Evolutionary conservation across 2,329 filamentous ascomycete genomes (phyloP).

Genomic region (Phialophora verrucosa): DNA sequence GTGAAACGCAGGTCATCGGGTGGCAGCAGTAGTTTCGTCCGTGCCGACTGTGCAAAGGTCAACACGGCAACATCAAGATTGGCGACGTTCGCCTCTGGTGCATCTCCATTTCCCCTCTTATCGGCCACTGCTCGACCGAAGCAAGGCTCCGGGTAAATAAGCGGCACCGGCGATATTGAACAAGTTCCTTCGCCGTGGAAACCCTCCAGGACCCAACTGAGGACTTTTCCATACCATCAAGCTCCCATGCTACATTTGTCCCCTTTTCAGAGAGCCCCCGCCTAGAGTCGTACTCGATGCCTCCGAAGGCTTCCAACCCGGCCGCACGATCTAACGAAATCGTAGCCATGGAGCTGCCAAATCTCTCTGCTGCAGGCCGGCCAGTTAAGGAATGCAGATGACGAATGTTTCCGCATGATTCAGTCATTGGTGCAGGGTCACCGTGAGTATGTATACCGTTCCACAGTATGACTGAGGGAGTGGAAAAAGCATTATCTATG

Average conservation of each 20-base stretch:
- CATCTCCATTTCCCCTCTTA: neutral
- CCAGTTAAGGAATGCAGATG: neutral
- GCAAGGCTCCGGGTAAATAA: constrained; percentile 2
- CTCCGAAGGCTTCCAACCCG: neutral
- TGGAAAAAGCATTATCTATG: neutral
- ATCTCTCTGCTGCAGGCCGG: neutral
- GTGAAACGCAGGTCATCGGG: neutral
- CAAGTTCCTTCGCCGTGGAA: neutral
- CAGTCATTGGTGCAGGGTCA: neutral
- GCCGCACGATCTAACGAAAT: neutral
- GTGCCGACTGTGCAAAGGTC: neutral
- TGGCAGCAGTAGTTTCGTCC: neutral
- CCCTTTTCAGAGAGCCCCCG: neutral
- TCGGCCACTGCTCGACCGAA: neutral
- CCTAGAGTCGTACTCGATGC: neutral
- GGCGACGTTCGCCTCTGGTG: neutral
- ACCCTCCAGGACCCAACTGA: neutral
- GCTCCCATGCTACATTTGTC: no score
- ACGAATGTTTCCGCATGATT: neutral
- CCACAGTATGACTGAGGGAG: neutral
- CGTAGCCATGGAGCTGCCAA: neutral
- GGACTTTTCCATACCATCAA: no score
- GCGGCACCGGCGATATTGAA: neutral
- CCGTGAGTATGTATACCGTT: neutral
- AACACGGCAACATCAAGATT: neutral